These are phyloP conservation scores for Glycine tomentella DNA, from an alignment of 306 rosid genomes.

Conservation along the genomic window DNA sequence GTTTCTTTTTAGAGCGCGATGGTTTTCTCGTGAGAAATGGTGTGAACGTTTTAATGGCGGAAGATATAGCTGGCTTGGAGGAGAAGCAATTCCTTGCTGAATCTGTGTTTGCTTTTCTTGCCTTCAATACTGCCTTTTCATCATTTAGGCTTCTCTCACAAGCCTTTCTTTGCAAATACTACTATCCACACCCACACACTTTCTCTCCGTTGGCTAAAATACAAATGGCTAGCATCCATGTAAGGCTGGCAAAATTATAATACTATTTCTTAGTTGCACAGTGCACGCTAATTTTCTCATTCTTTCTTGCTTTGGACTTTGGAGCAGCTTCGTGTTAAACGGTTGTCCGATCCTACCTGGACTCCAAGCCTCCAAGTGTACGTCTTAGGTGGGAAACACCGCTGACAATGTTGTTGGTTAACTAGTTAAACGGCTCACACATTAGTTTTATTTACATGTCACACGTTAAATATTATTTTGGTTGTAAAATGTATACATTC, in stretches of 20 bases:
- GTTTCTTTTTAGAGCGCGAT: no score
- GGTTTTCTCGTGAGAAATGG: neutral
- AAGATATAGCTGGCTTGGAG: constrained; percentile 54
- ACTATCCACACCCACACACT: neutral
- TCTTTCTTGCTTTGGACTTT: constrained; percentile 8
- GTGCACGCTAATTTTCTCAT: no score
- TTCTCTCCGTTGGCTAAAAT: neutral
- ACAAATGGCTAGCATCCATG: neutral
- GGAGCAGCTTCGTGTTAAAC: constrained; percentile 63
- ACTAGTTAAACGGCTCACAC: neutral
- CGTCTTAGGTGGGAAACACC: no score
- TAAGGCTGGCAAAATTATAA: neutral
- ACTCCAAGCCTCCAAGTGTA: no score
- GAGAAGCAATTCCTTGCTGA: constrained; percentile 59
- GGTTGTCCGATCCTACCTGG: constrained; percentile 79
- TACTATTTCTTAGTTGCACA: no score
- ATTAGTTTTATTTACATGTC: neutral
- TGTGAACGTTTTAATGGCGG: constrained; percentile 59
- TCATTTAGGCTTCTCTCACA: constrained; percentile 42
- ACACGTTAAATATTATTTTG: neutral
- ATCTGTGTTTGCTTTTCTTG: constrained; percentile 1
- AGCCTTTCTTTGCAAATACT: no score
- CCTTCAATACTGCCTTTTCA: neutral
- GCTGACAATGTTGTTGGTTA: neutral
- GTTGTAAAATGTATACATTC: neutral